Evolutionary conservation across 352 stramenopile species (phyloP).

Genomic region (Globisporangium acanthophoron): DNA sequence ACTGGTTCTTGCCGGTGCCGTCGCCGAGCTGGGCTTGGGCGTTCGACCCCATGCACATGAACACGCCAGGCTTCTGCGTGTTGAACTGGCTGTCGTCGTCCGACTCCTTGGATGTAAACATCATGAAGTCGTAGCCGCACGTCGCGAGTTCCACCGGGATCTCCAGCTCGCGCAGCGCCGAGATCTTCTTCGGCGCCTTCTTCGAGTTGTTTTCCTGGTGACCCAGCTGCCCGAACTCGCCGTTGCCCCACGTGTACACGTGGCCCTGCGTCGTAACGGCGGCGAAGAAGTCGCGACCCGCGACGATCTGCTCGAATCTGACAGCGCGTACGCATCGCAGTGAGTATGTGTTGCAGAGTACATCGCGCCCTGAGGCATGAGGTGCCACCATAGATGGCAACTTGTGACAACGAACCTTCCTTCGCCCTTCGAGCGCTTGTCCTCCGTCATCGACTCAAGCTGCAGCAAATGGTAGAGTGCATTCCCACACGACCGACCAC

Average conservation of each 20-base stretch:
- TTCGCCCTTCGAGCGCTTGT: constrained; percentile 74
- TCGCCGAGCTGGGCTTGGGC: constrained; percentile 63
- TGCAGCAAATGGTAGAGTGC: constrained; percentile 15
- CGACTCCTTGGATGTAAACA: constrained; percentile 66
- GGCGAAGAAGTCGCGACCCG: constrained; percentile 56
- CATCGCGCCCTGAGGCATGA: no score
- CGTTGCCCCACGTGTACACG: constrained; percentile 78
- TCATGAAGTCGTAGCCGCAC: constrained; percentile 62
- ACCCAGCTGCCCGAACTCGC: constrained; percentile 66
- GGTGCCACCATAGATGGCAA: no score
- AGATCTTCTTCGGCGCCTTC: constrained; percentile 84
- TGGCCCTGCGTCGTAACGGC: constrained; percentile 55
- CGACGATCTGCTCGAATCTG: constrained; percentile 39
- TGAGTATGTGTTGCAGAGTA: no score
- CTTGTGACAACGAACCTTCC: constrained; percentile 53
- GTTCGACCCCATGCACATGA: constrained; percentile 81
- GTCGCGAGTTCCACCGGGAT: constrained; percentile 51
- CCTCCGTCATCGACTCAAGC: constrained; percentile 62
- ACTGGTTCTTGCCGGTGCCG: constrained; percentile 71
- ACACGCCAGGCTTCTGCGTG: constrained; percentile 64
- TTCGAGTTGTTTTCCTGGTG: constrained; percentile 87
- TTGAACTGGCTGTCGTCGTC: constrained; percentile 73
- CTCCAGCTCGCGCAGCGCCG: constrained; percentile 70
- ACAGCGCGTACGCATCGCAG: no score
- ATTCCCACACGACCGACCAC: background rate